Base-by-base conservation (phyloP, 2,329 filamentous ascomycete genomes). In the Passalora sequoiae region DNA sequence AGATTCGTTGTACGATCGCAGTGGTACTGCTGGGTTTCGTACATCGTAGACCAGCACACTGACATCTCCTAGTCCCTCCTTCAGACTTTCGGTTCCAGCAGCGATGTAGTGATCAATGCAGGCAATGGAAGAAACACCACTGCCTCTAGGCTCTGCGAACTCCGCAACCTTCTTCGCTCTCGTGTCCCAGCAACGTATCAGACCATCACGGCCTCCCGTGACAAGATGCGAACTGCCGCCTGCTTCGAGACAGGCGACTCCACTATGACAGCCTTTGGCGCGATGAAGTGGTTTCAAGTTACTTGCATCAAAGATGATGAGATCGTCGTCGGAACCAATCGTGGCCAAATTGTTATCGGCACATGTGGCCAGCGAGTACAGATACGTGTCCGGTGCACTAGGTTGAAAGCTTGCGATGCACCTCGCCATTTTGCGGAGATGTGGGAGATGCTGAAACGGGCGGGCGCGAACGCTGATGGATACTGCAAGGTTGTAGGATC, bases 151-250 rank as follows among this genome's bases (percentile, higher is more conserved):
- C 74, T 58, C 50, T 7, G 42, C 21, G 17, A 62, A 35, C 22
- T 60, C 49, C 9, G 40, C 39, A 6, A 43, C 37, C n/a, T 50
- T 44, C 37, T 52, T 53, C 3, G 50, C 48, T 16, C 53, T 47
- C 4, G 47, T 28, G 42, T 60, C 58, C 51, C 54, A 60, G 32
- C 47, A 47, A 24, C 57, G 56, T 8, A 88, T 75, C 6, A 72
- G 69, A 6, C 86, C 85, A 59, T 89, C 81, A 61, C 84, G 77
- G 35, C 86, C 86, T 0, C 83, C 78, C 0, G 85, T 89, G 46
- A 77, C 78, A 4, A 88, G 69, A 15, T 81, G 30, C 12, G 42
- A 38, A 60, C 28, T 27, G 43, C 71, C 33, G 45, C 46, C 15
- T 31, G 42, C 69, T 40, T 75, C 73, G 21, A 86, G 67, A 49